Conservation (phyloP, 495 filamentous ascomycete species). For the Barbatosphaeria neglecta region DNA sequence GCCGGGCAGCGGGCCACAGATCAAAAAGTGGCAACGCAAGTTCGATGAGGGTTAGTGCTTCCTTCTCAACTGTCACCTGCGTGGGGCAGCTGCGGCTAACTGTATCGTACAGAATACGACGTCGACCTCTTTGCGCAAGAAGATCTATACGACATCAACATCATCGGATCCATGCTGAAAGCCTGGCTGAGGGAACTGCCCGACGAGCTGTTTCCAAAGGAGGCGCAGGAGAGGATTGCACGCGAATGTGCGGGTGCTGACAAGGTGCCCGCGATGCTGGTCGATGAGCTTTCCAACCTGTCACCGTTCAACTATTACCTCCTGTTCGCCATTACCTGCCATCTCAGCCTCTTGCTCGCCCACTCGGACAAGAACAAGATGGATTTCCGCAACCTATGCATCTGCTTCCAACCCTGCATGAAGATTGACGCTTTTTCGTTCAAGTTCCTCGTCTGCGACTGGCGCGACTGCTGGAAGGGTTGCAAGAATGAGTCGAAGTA, state of each 20-base stretch:
- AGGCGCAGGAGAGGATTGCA: conserved; percentile 60
- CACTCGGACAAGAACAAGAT: conserved; percentile 88
- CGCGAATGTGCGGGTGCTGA: conserved; percentile 63
- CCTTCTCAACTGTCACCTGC: not conserved
- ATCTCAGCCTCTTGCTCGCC: conserved; percentile 74
- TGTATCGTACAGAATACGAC: conserved; percentile 51
- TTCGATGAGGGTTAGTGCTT: conserved; percentile 61
- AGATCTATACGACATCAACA: conserved; percentile 88
- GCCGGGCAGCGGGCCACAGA: conserved; percentile 68
- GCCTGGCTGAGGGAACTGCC: conserved; percentile 89
- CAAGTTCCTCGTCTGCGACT: conserved; percentile 81
- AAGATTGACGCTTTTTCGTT: conserved; percentile 86
- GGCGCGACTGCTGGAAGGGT: conserved; percentile 90
- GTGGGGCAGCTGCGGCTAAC: conserved; percentile 13
- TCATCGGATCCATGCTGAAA: conserved; percentile 84
- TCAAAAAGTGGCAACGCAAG: conserved; percentile 76
- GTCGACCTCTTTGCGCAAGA: conserved; percentile 73
- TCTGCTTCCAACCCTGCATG: conserved; percentile 91
- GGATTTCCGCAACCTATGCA: conserved; percentile 83
- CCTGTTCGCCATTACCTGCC: conserved; percentile 89
- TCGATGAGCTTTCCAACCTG: conserved; percentile 80
- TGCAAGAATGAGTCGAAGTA: conserved; percentile 82
- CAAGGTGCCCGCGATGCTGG: conserved; percentile 64
- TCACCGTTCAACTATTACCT: conserved; percentile 93
- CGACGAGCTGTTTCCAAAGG: conserved; percentile 78